A percentile compares a stretch with the other conserved stretches of the same genome.
Evolutionary conservation across 2,329 filamentous ascomycete species (phyloP).

Genomic region (Onygena corvina): DNA sequence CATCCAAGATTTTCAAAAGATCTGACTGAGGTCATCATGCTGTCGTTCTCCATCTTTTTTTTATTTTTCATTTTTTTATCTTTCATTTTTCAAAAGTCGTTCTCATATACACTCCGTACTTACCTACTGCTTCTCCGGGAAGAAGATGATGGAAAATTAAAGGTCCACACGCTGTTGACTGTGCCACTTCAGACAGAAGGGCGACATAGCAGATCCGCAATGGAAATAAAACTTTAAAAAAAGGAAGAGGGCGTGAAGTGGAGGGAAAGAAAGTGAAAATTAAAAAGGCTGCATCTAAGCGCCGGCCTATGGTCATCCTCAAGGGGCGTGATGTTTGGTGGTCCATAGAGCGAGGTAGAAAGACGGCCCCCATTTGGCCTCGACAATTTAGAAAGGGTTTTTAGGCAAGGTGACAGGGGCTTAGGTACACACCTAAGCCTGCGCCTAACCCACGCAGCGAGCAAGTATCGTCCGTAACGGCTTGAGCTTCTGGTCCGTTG

Average conservation of each 20-base stretch:
- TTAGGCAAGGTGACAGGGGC: constrained; percentile 1
- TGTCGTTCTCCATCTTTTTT: neutral
- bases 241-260: neutral
- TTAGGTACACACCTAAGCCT: neutral
- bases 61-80: neutral
- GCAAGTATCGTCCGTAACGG: constrained; percentile 2
- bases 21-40: constrained; percentile 3
- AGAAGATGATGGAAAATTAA: constrained; percentile 2
- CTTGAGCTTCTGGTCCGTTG: neutral
- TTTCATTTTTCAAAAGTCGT: too few species aligned
- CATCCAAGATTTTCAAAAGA: constrained; percentile 3
- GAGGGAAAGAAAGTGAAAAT: constrained; percentile 3
- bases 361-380: constrained; percentile 6
- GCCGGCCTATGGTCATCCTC: constrained; percentile 4
- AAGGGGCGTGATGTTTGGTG: neutral
- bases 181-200: constrained; percentile 6
- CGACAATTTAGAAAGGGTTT: neutral
- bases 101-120: too few species aligned
- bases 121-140: constrained; percentile 3
- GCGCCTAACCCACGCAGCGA: neutral
- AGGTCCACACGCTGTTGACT: constrained; percentile 6
- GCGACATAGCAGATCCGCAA: constrained; percentile 6
- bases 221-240: neutral
- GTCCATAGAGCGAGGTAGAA: constrained; percentile 1
- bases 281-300: constrained; percentile 8